Evolutionary conservation across 495 filamentous ascomycete genomes (phyloP), one percentile per base, ranked within the genome.

Genomic region (Penicillium coffeae): DNA sequence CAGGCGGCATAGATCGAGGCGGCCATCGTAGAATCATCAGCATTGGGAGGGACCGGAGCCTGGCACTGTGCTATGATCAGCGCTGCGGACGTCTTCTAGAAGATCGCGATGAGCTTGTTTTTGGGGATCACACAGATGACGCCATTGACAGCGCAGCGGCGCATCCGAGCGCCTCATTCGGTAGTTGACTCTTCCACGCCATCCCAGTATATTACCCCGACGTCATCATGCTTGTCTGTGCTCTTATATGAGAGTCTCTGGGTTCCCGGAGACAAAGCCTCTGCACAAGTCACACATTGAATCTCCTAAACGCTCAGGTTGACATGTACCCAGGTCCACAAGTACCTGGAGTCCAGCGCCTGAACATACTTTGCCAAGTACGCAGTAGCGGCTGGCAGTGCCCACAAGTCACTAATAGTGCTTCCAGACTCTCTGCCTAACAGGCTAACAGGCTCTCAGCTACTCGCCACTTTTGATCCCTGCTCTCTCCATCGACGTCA

Each of bases 261-360:
- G 25, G 25, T 10, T 16, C 8, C 38, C 12, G 13, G 38, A 20
- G 38, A 15, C n/a, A n/a, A n/a, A n/a, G n/a, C n/a, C n/a, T n/a
- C n/a, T n/a, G n/a, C n/a, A n/a, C n/a, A n/a, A n/a, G n/a, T n/a
- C n/a, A n/a, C n/a, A n/a, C n/a, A n/a, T n/a, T n/a, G n/a, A n/a
- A n/a, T n/a, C n/a, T n/a, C n/a, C n/a, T n/a, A n/a, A n/a, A n/a
- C n/a, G n/a, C n/a, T n/a, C n/a, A n/a, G n/a, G n/a, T 33, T 36
- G 39, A 37, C 18, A 47, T 38, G 39, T 60, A 35, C 35, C 51
- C n/a, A n/a, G n/a, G n/a, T n/a, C n/a, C n/a, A n/a, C n/a, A n/a
- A n/a, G n/a, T n/a, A n/a, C n/a, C n/a, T n/a, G n/a, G n/a, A n/a
- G n/a, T n/a, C n/a, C n/a, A n/a, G n/a, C n/a, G n/a, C n/a, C 45